These are phyloP conservation scores for Martensiomyces pterosporus DNA, from an alignment of 192 early-diverging fungal species.

Conservation along the genomic window DNA sequence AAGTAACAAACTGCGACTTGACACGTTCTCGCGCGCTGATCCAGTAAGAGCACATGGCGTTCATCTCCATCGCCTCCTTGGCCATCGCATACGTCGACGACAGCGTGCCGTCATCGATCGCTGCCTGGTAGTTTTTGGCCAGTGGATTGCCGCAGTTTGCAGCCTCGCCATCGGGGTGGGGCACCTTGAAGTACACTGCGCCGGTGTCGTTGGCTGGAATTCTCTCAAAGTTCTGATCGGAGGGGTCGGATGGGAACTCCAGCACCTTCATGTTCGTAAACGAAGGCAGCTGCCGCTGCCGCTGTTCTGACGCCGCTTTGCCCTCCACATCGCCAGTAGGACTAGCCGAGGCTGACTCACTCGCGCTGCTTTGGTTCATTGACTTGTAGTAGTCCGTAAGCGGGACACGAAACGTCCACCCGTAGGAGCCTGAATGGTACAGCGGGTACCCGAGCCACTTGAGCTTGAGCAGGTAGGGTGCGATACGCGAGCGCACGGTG, in stretches of 20 bases:
- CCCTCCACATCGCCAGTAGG: too few species aligned
- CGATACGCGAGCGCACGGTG: constrained; percentile 63
- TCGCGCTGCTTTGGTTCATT: not conserved
- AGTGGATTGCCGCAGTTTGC: constrained; percentile 82
- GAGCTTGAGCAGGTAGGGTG: constrained; percentile 78
- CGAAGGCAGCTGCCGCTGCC: not conserved
- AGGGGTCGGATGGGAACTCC: constrained; percentile 38
- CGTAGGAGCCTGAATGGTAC: constrained; percentile 58
- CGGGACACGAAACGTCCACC: constrained; percentile 83
- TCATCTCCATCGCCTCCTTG: constrained; percentile 70
- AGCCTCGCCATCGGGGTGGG: constrained; percentile 80
- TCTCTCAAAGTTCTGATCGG: constrained; percentile 46
- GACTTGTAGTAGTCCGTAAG: constrained; percentile 24
- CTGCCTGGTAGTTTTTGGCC: constrained; percentile 70
- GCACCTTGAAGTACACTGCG: constrained; percentile 64
- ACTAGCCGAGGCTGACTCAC: too few species aligned
- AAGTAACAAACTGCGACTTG: constrained; percentile 79
- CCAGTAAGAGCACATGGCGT: constrained; percentile 89
- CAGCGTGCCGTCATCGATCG: constrained; percentile 78
- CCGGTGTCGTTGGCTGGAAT: constrained; percentile 24
- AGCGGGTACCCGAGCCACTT: constrained; percentile 82
- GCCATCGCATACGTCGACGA: constrained; percentile 68
- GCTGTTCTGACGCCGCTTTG: not conserved
- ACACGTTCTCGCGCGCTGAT: constrained; percentile 77
- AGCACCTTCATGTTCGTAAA: constrained; percentile 38